Evolutionary conservation across 805 yeast genomes (phyloP).

Genomic region (Nakazawaea pomicola): DNA sequence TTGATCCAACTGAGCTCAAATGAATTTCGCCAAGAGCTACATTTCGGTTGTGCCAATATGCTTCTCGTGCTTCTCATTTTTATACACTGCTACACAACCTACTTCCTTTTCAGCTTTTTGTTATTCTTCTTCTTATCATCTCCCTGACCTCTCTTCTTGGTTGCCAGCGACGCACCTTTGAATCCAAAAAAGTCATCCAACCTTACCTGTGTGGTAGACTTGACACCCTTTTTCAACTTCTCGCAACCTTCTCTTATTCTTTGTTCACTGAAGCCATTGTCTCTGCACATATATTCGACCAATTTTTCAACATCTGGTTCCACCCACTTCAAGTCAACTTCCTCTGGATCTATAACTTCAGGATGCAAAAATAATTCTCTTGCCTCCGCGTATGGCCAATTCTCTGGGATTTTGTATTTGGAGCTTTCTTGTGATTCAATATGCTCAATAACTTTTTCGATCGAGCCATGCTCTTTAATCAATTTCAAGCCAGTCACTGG

Average conservation of each 20-base stretch:
- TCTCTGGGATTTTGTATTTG: constrained; percentile 84
- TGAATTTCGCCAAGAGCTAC: too few relatives aligned
- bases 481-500: constrained; percentile 91
- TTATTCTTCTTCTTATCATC: constrained; percentile 31
- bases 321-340: constrained; percentile 73
- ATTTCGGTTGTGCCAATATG: too few relatives aligned
- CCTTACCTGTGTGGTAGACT: constrained; percentile 85
- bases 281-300: constrained; percentile 73
- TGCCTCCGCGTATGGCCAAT: constrained; percentile 91
- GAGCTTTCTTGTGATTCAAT: constrained; percentile 48
- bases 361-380: constrained; percentile 80
- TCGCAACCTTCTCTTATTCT: constrained; percentile 84
- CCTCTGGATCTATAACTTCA: constrained; percentile 61
- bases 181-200: constrained; percentile 88
- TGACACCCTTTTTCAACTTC: constrained; percentile 76
- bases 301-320: constrained; percentile 87
- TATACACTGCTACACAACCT: too few relatives aligned
- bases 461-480: constrained; percentile 75
- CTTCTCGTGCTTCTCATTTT: too few relatives aligned
- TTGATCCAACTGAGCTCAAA: too few relatives aligned
- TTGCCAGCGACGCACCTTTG: constrained; percentile 37
- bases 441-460: constrained; percentile 71
- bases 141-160: constrained; percentile 34
- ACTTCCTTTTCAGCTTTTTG: constrained; percentile 18
- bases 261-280: constrained; percentile 91